phyloP scores from a whole-genome alignment of 2,329 filamentous ascomycete genomes.

The Colletotrichum sp. region DNA sequence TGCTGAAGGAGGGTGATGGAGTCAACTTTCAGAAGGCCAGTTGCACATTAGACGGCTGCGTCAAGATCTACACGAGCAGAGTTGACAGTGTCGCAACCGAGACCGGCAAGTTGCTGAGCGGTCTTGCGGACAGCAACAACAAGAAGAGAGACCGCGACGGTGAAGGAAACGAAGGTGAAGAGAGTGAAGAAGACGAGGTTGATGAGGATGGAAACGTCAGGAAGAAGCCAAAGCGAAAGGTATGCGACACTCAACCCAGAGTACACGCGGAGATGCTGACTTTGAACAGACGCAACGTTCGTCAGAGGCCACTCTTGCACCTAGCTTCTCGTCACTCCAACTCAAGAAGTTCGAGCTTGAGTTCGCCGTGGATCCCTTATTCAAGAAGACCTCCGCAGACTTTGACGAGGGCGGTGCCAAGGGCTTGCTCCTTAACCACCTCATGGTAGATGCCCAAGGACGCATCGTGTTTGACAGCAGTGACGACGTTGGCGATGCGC shows the following conservation, averaged over 20 bases:
- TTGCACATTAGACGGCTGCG: constrained; percentile 95
- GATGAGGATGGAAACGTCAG: constrained; percentile 65
- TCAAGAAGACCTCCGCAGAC: constrained; percentile 98
- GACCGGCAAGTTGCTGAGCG: constrained; percentile 92
- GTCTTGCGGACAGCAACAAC: constrained; percentile 85
- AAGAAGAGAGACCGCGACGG: constrained; percentile 72
- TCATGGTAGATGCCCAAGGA: constrained; percentile 92
- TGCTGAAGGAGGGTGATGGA: constrained; percentile 93
- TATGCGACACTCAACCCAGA: constrained; percentile 38
- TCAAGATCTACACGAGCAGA: constrained; percentile 98
- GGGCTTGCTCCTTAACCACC: constrained; percentile 89
- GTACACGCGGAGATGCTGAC: constrained; percentile 22
- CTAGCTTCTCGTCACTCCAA: constrained; percentile 86
- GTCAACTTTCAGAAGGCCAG: constrained; percentile 99
- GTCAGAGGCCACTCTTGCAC: constrained; percentile 90
- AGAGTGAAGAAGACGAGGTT: constrained; percentile 63
- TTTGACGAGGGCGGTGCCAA: constrained; percentile 99
- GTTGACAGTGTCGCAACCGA: constrained; percentile 98
- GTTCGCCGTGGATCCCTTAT: constrained; percentile 95
- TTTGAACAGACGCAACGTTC: constrained; percentile 67
- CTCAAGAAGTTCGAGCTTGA: constrained; percentile 98
- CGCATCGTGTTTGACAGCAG: constrained; percentile 98
- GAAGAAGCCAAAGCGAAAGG: constrained; percentile 78
- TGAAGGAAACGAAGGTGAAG: constrained; percentile 71
- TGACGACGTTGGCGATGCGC: constrained; percentile 73